Evolutionary conservation across 139 green algal genomes (phyloP).

Genomic region (Chlorokybus atmophyticus): DNA sequence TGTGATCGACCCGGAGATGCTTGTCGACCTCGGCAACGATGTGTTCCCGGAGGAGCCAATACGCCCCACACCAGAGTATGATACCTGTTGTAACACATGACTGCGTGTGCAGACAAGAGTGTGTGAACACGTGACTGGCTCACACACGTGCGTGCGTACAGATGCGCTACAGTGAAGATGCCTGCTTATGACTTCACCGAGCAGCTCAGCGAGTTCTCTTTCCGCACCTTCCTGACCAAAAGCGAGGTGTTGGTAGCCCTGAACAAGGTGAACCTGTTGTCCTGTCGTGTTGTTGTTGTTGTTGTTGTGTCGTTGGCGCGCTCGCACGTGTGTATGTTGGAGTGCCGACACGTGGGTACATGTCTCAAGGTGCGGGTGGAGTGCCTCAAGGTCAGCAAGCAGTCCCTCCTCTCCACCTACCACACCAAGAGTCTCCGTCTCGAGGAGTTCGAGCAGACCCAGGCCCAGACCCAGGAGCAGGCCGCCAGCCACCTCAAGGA

Average conservation of each 20-base stretch:
- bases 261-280: too few relatives aligned
- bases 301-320: too few relatives aligned
- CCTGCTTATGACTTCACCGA: conserved; percentile 53
- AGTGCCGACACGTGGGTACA: too few relatives aligned
- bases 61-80: background rate
- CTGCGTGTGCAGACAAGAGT: too few relatives aligned
- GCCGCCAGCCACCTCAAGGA: conserved; percentile 55
- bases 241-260: conserved; percentile 47
- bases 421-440: conserved; percentile 51
- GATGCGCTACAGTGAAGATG: conserved; percentile 31
- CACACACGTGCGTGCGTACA: too few relatives aligned
- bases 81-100: too few relatives aligned
- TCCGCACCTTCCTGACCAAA: conserved; percentile 63
- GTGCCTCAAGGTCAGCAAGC: conserved; percentile 44
- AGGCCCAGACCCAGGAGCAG: conserved; percentile 38
- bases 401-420: conserved; percentile 48
- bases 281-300: too few relatives aligned
- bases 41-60: conserved; percentile 1
- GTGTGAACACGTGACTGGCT: too few relatives aligned
- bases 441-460: conserved; percentile 66
- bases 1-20: background rate
- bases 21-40: background rate
- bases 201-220: conserved; percentile 57
- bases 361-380: conserved; percentile 38
- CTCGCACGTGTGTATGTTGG: too few relatives aligned